phyloP scores from a whole-genome alignment of 768 basidiomycete species.

The Candolleomyces eurysporus region DNA sequence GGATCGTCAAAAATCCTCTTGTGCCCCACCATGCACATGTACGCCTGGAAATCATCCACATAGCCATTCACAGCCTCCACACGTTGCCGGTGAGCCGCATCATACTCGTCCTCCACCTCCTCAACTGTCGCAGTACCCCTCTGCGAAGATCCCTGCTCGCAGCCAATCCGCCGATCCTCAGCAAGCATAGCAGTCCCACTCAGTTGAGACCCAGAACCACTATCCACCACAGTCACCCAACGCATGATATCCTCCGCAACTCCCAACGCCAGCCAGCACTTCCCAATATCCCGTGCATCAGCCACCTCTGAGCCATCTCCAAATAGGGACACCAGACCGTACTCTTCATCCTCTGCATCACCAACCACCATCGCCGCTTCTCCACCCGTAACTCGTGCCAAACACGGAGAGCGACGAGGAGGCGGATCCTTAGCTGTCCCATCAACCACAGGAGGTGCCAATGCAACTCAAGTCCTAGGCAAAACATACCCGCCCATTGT shows the following conservation, averaged over 20 bases:
- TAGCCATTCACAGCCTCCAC: not conserved
- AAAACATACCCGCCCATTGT: conserved; percentile 10
- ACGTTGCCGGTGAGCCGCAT: not conserved
- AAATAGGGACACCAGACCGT: too few relatives aligned
- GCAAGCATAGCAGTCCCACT: not conserved
- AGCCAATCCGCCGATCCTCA: not conserved
- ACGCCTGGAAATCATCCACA: not conserved
- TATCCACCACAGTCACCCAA: not conserved
- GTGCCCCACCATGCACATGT: not conserved
- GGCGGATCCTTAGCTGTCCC: not conserved
- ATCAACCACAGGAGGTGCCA: not conserved
- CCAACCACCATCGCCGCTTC: not conserved
- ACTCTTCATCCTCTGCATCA: not conserved
- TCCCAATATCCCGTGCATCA: not conserved
- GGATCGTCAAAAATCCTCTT: not conserved
- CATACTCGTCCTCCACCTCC: too few relatives aligned
- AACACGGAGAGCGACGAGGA: too few relatives aligned
- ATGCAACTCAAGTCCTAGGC: not conserved
- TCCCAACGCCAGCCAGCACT: not conserved
- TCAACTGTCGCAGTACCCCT: not conserved
- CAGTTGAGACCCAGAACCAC: not conserved
- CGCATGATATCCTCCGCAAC: not conserved
- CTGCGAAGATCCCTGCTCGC: not conserved
- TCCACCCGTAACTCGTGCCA: too few relatives aligned
- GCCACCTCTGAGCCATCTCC: not conserved